phyloP scores from a whole-genome alignment of 208 protist genomes.

The Acanthamoeba pearcei region DNA sequence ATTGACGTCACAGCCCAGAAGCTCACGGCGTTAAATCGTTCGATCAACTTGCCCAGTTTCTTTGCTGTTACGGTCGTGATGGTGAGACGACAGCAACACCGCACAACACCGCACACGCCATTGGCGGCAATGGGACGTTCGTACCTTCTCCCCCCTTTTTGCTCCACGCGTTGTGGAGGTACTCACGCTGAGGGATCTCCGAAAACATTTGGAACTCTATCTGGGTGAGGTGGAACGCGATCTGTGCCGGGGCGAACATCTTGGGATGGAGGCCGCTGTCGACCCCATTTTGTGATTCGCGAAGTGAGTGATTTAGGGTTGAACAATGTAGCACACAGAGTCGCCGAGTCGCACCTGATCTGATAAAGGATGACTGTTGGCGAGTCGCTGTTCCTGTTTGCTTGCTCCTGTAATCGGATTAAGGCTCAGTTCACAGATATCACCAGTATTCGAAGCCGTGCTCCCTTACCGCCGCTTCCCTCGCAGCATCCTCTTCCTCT shows the following conservation, averaged over 20 bases:
- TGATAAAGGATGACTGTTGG: conserved; percentile 24
- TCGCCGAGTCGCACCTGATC: not conserved
- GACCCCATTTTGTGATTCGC: not conserved
- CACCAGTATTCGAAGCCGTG: not conserved
- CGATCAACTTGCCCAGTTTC: conserved; percentile 52
- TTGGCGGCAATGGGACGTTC: not conserved
- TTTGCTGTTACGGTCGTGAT: not conserved
- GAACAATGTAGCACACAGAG: not conserved
- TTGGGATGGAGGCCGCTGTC: conserved; percentile 24
- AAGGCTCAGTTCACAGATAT: not conserved
- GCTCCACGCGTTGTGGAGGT: conserved; percentile 66
- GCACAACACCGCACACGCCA: not conserved
- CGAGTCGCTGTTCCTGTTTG: not conserved
- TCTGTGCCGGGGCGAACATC: not conserved
- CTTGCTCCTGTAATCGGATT: not conserved
- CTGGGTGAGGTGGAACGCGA: conserved; percentile 36
- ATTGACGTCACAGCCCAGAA: conserved; percentile 72
- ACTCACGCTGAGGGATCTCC: conserved; percentile 52
- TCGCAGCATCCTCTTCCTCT: not conserved
- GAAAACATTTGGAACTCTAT: conserved; percentile 11
- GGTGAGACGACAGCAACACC: not conserved
- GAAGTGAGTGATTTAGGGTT: not conserved
- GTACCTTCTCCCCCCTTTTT: conserved; percentile 66
- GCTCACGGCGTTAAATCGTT: conserved; percentile 73
- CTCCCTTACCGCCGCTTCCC: not conserved